phyloP scores from a whole-genome alignment of 1,139 yeast genomes.

The Eremothecium cymbalariae region DNA sequence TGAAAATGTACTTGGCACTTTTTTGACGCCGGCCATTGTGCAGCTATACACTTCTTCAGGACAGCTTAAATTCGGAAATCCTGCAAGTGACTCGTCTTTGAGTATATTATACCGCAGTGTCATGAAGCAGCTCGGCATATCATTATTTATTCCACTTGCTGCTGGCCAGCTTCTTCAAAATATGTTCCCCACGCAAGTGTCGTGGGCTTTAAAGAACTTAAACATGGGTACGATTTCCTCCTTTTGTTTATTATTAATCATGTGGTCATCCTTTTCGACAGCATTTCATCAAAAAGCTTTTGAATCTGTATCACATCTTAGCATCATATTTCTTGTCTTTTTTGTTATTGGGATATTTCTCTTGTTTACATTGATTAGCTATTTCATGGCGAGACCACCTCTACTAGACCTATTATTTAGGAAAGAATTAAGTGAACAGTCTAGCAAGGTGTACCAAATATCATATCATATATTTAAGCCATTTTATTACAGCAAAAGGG shows the following conservation, averaged over 20 bases:
- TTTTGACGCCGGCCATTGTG: slow-evolving; percentile 73
- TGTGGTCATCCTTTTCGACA: slow-evolving; percentile 82
- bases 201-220: slow-evolving; percentile 49
- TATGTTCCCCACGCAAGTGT: slow-evolving; percentile 47
- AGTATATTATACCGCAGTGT: slow-evolving; percentile 59
- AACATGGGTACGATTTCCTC: slow-evolving; percentile 66
- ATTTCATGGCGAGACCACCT: slow-evolving; percentile 51
- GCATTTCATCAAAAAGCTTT: slow-evolving; percentile 81
- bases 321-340: slow-evolving; percentile 68
- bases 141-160: slow-evolving; percentile 75
- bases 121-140: slow-evolving; percentile 77
- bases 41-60: slow-evolving; percentile 55
- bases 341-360: slow-evolving; percentile 73
- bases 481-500: slow-evolving; percentile 60
- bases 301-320: slow-evolving; percentile 55
- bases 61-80: slow-evolving; percentile 74
- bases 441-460: slow-evolving; percentile 38
- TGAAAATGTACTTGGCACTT: slow-evolving; percentile 79
- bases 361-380: slow-evolving; percentile 61
- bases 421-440: slow-evolving; percentile 40
- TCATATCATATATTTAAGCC: slow-evolving; percentile 44
- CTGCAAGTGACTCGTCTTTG: slow-evolving; percentile 50
- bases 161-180: slow-evolving; percentile 83
- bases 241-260: slow-evolving; percentile 65
- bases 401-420: slow-evolving; percentile 41